Percentiles rank a stretch among this genome's conserved stretches.
Evolutionary conservation across 768 basidiomycete genomes (phyloP).

Genomic region (Rhodotorula kratochvilovae): DNA sequence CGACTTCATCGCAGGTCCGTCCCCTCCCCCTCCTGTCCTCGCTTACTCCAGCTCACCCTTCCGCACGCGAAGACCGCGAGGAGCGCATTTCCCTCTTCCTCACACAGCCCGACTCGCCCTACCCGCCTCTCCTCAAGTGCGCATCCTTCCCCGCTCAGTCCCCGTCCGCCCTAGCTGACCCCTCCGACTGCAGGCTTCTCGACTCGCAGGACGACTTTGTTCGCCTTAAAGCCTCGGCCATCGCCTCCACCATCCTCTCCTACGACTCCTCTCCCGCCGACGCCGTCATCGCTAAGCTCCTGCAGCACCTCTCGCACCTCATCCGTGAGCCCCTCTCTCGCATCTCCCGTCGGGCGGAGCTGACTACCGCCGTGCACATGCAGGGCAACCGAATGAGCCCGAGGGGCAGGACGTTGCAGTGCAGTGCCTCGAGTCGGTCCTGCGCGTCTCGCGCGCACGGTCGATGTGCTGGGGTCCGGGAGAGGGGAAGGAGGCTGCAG

Average conservation of each 20-base stretch:
- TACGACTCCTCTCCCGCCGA: conserved; percentile 45
- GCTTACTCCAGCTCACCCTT: background rate
- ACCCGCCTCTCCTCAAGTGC: conserved; percentile 69
- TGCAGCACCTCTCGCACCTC: conserved; percentile 60
- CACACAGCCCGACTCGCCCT: conserved; percentile 72
- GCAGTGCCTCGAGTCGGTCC: conserved; percentile 78
- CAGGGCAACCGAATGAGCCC: conserved; percentile 54
- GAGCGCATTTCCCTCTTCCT: conserved; percentile 73
- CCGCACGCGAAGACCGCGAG: conserved; percentile 63
- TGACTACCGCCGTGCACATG: background rate
- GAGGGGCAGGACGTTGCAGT: conserved; percentile 72
- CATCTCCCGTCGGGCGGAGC: background rate
- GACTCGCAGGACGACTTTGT: conserved; percentile 89
- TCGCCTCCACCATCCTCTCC: conserved; percentile 81
- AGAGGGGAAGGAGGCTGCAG: conserved; percentile 65
- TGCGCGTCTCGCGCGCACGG: conserved; percentile 75
- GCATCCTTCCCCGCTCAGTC: conserved; percentile 12
- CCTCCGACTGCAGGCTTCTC: conserved; percentile 57
- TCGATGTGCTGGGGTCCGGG: conserved; percentile 72
- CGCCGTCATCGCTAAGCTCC: conserved; percentile 60
- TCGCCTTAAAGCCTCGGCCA: conserved; percentile 82
- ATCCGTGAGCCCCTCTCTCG: conserved; percentile 45
- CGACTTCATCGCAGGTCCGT: conserved; percentile 74
- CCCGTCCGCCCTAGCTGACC: conserved; percentile 20
- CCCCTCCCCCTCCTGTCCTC: too few relatives aligned